Conservation (phyloP, 257 asterid genomes). For the Capsicum chinense region DNA sequence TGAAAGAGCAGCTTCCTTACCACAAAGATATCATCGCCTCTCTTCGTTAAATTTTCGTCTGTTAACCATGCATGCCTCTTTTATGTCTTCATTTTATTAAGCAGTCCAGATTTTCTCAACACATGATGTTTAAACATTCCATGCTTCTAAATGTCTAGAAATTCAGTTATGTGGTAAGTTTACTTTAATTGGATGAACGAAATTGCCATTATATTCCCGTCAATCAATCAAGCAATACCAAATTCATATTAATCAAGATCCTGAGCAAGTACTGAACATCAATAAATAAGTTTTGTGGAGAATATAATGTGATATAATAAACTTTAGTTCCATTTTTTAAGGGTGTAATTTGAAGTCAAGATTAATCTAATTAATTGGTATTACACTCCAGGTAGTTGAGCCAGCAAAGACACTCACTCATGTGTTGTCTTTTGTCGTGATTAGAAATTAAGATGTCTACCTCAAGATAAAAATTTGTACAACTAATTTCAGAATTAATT, state of each 20-base stretch:
- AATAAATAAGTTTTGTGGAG: too few relatives aligned
- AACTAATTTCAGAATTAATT: background rate
- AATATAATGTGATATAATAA: too few relatives aligned
- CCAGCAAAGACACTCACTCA: slow-evolving; percentile 4
- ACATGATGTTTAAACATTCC: background rate
- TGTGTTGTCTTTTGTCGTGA: background rate
- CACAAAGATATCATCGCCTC: too few relatives aligned
- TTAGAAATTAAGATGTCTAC: background rate
- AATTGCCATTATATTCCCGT: too few relatives aligned
- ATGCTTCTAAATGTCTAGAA: background rate
- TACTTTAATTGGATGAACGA: too few relatives aligned
- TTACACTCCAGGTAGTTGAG: background rate
- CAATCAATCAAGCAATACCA: background rate
- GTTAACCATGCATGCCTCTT: background rate
- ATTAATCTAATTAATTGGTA: background rate
- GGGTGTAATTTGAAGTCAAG: background rate
- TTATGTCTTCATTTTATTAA: background rate
- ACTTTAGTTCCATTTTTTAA: background rate
- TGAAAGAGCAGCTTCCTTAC: background rate
- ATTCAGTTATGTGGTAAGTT: background rate
- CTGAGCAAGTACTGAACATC: too few relatives aligned
- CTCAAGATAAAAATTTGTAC: background rate
- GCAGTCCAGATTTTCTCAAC: background rate
- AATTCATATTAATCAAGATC: too few relatives aligned
- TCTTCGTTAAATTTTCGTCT: background rate